Conservation (phyloP, 495 filamentous ascomycete species). For the Talaromyces trachyspermus region DNA sequence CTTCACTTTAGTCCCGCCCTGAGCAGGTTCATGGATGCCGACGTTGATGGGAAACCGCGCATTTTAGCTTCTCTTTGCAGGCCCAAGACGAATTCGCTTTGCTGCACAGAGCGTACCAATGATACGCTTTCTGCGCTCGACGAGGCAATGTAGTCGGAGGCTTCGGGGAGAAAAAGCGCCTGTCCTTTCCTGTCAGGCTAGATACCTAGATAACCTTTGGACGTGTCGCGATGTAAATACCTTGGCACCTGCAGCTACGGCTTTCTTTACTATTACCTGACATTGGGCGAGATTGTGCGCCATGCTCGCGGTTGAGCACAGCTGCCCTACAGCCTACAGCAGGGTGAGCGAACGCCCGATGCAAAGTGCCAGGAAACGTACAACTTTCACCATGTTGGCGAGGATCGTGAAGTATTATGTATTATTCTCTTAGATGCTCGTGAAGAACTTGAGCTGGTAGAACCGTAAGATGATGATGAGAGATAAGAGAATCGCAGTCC, state of each 20-base stretch:
- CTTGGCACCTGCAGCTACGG: conserved; percentile 68
- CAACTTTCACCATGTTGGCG: conserved; percentile 4
- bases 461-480: too few species aligned
- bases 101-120: conserved; percentile 51
- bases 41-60: conserved; percentile 69
- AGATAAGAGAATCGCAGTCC: too few species aligned
- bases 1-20: conserved; percentile 47
- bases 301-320: conserved; percentile 77
- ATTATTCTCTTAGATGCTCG: too few species aligned
- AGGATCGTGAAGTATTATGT: neutral
- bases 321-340: conserved; percentile 72
- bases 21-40: conserved; percentile 73
- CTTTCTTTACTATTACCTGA: conserved; percentile 60
- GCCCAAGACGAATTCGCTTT: conserved; percentile 61
- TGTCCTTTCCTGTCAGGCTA: conserved; percentile 21
- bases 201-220: conserved; percentile 4
- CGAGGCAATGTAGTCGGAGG: conserved; percentile 76
- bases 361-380: neutral
- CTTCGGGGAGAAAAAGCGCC: conserved; percentile 89
- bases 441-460: too few species aligned
- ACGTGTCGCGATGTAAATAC: conserved; percentile 28
- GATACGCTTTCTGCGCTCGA: conserved; percentile 57
- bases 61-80: conserved; percentile 58
- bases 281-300: conserved; percentile 72
- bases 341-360: neutral